Percentiles rank a stretch among this genome's conserved stretches.
Evolutionary conservation across 2,329 filamentous ascomycete genomes (phyloP).

Genomic region (Coniochaeta prunicola): DNA sequence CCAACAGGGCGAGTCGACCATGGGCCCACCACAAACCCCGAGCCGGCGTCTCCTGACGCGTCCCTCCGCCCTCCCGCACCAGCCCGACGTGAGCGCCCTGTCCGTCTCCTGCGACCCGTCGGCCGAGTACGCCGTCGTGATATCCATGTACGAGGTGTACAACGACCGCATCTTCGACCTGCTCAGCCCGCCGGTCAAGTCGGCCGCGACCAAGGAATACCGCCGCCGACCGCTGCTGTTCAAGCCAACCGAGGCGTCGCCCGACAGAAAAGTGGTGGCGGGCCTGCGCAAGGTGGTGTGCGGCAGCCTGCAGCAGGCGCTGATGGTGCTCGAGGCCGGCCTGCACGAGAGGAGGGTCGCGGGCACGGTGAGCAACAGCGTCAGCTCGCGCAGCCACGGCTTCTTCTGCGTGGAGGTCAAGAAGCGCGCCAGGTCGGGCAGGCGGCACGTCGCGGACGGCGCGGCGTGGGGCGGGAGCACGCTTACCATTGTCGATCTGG

Average conservation of each 20-base stretch:
- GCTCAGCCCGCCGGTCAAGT: conserved; percentile 56
- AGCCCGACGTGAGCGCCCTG: conserved; percentile 67
- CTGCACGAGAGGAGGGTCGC: conserved; percentile 80
- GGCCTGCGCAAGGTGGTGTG: conserved; percentile 89
- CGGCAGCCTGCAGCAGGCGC: conserved; percentile 70
- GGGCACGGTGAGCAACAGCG: conserved; percentile 88
- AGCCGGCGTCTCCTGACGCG: conserved; percentile 56
- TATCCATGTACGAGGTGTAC: conserved; percentile 99
- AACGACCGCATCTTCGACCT: conserved; percentile 97
- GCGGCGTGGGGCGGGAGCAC: conserved; percentile 72
- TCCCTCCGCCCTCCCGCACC: conserved; percentile 63
- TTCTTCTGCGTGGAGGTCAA: conserved; percentile 96
- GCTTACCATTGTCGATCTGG: conserved; percentile 84
- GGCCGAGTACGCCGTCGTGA: conserved; percentile 77
- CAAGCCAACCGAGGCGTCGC: conserved; percentile 82
- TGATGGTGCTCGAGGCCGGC: conserved; percentile 85
- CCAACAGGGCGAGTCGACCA: conserved; percentile 39
- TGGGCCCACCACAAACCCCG: conserved; percentile 44
- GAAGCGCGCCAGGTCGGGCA: conserved; percentile 50
- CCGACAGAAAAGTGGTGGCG: conserved; percentile 89
- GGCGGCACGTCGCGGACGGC: conserved; percentile 40
- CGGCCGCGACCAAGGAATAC: conserved; percentile 58
- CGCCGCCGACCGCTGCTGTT: conserved; percentile 79
- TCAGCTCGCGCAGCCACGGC: conserved; percentile 85
- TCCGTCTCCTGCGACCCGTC: conserved; percentile 58